phyloP scores from a whole-genome alignment of 2,329 filamentous ascomycete genomes.

The Hypoxylon sp. region DNA sequence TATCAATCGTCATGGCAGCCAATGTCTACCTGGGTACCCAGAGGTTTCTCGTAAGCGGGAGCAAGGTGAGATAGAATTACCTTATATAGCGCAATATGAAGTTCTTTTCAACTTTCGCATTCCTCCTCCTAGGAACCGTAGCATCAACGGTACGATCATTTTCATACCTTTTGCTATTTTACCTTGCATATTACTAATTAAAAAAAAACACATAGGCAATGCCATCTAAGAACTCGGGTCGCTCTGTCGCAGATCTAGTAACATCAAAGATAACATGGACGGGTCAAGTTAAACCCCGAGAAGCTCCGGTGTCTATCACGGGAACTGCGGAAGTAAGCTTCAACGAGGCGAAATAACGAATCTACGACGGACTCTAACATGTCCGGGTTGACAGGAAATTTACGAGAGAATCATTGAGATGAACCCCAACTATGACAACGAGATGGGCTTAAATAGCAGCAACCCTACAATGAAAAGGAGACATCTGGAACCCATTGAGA shows the following conservation, averaged over 20 bases:
- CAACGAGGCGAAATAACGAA: too few relatives aligned
- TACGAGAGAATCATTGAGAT: slow-evolving; percentile 34
- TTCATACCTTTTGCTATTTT: background rate
- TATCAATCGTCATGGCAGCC: slow-evolving; percentile 7
- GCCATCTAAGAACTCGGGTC: slow-evolving; percentile 23
- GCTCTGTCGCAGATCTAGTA: background rate
- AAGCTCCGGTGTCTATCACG: slow-evolving; percentile 26
- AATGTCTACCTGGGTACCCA: background rate
- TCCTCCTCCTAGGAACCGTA: slow-evolving; percentile 18
- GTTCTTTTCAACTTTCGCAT: slow-evolving; percentile 20
- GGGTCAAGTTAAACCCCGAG: slow-evolving; percentile 32
- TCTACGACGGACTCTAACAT: background rate
- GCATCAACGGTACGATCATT: slow-evolving; percentile 26
- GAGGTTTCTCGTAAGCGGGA: background rate
- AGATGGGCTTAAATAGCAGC: slow-evolving; percentile 36
- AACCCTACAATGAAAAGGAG: slow-evolving; percentile 22
- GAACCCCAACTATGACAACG: slow-evolving; percentile 39
- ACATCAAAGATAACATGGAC: slow-evolving; percentile 38
- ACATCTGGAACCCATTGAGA: slow-evolving; percentile 22
- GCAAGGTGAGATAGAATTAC: background rate
- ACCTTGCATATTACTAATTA: slow-evolving; percentile 18
- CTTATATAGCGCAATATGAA: slow-evolving; percentile 27
- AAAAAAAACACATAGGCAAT: slow-evolving; percentile 22
- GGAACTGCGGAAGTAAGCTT: slow-evolving; percentile 38
- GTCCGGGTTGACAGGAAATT: slow-evolving; percentile 29